Conservation (phyloP, 108 stramenopile genomes). For the Conticribra weissflogii region DNA sequence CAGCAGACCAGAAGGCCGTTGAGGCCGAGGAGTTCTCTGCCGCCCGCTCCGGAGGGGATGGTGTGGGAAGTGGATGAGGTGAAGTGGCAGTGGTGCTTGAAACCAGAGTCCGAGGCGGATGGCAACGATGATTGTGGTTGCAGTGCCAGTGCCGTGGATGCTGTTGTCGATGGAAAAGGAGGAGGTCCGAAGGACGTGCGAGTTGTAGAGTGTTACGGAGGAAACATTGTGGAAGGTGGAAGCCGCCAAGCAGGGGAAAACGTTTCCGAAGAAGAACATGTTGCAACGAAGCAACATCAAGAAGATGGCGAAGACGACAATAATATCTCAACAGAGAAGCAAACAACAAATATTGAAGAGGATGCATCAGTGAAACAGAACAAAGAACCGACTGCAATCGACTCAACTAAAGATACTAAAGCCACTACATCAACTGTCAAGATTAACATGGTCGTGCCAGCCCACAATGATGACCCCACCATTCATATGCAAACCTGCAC, state of each 20-base stretch:
- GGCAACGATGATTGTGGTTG: background rate
- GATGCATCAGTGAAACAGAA: too few species aligned
- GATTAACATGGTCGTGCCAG: background rate
- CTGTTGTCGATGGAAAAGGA: too few species aligned
- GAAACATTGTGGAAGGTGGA: too few species aligned
- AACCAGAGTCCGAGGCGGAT: background rate
- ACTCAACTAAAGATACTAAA: too few species aligned
- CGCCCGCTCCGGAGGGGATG: conserved; percentile 1
- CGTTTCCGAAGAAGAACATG: too few species aligned
- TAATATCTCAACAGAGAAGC: too few species aligned
- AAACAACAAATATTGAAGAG: too few species aligned
- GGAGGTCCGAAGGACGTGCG: background rate
- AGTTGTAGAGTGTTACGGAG: background rate
- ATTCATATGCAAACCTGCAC: background rate
- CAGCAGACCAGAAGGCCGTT: background rate
- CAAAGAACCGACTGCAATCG: too few species aligned
- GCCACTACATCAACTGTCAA: background rate
- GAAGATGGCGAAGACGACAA: too few species aligned
- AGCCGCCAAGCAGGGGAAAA: too few species aligned
- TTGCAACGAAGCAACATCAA: too few species aligned
- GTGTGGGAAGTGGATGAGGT: background rate
- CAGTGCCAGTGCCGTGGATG: background rate
- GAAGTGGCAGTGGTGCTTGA: background rate
- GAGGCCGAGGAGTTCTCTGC: background rate
- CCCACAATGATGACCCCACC: background rate